Evolutionary conservation across 1,284 basidiomycete species (phyloP).

Genomic region (Termitomyces sp.): DNA sequence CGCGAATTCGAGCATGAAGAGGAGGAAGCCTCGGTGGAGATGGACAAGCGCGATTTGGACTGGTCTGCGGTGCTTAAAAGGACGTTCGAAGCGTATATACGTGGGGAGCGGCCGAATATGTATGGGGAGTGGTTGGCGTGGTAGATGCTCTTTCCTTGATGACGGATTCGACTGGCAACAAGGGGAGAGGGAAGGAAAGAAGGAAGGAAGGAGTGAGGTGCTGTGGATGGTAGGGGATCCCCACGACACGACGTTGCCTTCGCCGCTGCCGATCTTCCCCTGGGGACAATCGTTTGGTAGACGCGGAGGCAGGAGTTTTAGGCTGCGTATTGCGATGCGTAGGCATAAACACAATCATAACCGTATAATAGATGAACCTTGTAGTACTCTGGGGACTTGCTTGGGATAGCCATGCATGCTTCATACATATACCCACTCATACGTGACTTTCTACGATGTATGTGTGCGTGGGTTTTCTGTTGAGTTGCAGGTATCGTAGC

Average conservation of each 20-base stretch:
- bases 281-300: background rate
- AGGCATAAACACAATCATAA: background rate
- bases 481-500: background rate
- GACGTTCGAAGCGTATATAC: constrained; percentile 70
- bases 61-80: constrained; percentile 74
- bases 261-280: background rate
- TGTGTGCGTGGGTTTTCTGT: no score
- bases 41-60: constrained; percentile 57
- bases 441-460: no score
- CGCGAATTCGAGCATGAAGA: constrained; percentile 6
- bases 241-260: background rate
- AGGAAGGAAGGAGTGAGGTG: background rate
- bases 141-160: constrained; percentile 17
- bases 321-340: background rate
- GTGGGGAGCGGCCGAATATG: constrained; percentile 74
- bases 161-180: background rate
- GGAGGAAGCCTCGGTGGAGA: constrained; percentile 21
- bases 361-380: constrained; percentile 7
- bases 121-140: constrained; percentile 65
- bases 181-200: background rate
- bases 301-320: background rate
- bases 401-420: background rate
- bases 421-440: no score
- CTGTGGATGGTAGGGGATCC: no score
- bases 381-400: background rate